phyloP scores from a whole-genome alignment of 2,329 filamentous ascomycete genomes.

The Metarhizium sp. region DNA sequence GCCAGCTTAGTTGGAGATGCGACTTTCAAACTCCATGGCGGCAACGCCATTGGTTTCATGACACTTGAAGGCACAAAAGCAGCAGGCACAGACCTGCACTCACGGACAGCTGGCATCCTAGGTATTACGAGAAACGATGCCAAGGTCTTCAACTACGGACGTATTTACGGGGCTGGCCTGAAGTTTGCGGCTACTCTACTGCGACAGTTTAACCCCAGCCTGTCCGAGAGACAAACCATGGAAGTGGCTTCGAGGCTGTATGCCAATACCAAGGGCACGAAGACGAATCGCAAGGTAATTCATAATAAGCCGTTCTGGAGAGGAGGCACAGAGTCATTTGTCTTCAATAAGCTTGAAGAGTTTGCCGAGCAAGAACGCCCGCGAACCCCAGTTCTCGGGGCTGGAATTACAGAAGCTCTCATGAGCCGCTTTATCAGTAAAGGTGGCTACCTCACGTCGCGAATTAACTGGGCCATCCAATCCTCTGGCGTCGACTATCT shows the following conservation, averaged over 20 bases:
- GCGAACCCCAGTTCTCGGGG: constrained; percentile 83
- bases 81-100: constrained; percentile 88
- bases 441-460: constrained; percentile 86
- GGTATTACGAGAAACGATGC: constrained; percentile 93
- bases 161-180: constrained; percentile 94
- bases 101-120: constrained; percentile 81
- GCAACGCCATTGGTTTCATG: constrained; percentile 98
- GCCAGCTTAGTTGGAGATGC: constrained; percentile 91
- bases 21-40: constrained; percentile 88
- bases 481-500: constrained; percentile 96
- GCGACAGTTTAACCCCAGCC: constrained; percentile 80
- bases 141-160: constrained; percentile 97
- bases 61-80: constrained; percentile 93
- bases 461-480: constrained; percentile 99
- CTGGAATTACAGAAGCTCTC: constrained; percentile 90
- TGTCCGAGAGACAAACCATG: constrained; percentile 71
- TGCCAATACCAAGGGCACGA: constrained; percentile 79
- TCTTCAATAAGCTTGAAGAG: constrained; percentile 96
- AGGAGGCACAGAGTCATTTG: constrained; percentile 91
- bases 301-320: constrained; percentile 80
- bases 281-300: constrained; percentile 65
- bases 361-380: constrained; percentile 93
- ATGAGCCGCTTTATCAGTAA: constrained; percentile 82
- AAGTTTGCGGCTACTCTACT: constrained; percentile 87
- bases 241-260: constrained; percentile 75